These are phyloP conservation scores for Amorphotheca resinae DNA, from an alignment of 495 filamentous ascomycete species.

Conservation along the genomic window DNA sequence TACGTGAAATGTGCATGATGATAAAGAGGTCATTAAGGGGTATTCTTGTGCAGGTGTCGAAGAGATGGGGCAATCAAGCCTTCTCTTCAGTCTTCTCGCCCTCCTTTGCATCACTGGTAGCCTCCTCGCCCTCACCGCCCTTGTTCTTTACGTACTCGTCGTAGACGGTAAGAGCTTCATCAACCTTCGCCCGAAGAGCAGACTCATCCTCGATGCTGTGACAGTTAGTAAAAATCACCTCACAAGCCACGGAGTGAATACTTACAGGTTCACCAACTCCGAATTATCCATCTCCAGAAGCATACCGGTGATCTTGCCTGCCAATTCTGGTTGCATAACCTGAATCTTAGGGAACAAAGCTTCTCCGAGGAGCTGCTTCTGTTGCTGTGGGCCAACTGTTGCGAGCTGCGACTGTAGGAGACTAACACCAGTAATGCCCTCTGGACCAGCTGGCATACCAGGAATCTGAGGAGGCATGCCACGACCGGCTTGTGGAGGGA, in stretches of 20 bases:
- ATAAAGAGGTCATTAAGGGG: constrained; percentile 19
- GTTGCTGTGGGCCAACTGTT: constrained; percentile 39
- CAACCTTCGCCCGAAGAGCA: constrained; percentile 86
- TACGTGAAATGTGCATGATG: constrained; percentile 14
- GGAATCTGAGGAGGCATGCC: constrained; percentile 29
- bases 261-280: constrained; percentile 92
- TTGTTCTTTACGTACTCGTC: constrained; percentile 92
- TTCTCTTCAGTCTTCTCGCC: constrained; percentile 48
- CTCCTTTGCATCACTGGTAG: constrained; percentile 27
- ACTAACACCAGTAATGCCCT: constrained; percentile 26
- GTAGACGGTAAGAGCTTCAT: constrained; percentile 92
- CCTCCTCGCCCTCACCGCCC: constrained; percentile 27
- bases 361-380: constrained; percentile 98
- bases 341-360: constrained; percentile 97
- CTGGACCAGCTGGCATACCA: constrained; percentile 16
- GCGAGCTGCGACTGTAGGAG: constrained; percentile 37
- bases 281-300: constrained; percentile 96
- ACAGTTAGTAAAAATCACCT: constrained; percentile 18
- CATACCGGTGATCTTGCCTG: constrained; percentile 99
- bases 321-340: constrained; percentile 80
- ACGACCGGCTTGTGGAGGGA: constrained; percentile 22
- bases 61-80: constrained; percentile 29
- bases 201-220: constrained; percentile 76
- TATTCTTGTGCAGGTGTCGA: constrained; percentile 7
- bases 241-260: too few species aligned